These are phyloP conservation scores for Zostera marina DNA, from an alignment of 116 monocot species.

Conservation along the genomic window DNA sequence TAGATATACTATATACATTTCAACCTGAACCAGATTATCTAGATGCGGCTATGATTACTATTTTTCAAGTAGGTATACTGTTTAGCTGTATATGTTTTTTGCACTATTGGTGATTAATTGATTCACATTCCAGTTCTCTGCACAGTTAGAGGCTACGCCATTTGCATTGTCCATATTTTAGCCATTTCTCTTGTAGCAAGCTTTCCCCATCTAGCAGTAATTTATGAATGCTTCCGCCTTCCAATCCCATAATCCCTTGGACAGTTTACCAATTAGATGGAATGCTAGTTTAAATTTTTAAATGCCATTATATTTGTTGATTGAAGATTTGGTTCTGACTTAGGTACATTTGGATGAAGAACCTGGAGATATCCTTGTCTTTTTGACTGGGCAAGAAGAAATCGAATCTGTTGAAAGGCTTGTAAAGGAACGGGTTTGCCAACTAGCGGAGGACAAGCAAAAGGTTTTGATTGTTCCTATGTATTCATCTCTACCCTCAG, in stretches of 20 bases:
- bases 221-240: too few relatives aligned
- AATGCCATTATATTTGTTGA: background rate
- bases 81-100: background rate
- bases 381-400: constrained; percentile 97
- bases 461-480: constrained; percentile 57
- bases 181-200: too few relatives aligned
- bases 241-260: background rate
- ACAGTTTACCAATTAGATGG: too few relatives aligned
- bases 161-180: too few relatives aligned
- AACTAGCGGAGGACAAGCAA: constrained; percentile 47
- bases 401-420: constrained; percentile 91
- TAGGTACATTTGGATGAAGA: constrained; percentile 81
- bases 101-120: background rate
- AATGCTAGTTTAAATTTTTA: too few relatives aligned
- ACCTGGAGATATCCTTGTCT: constrained; percentile 86
- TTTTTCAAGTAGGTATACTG: constrained; percentile 58
- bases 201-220: too few relatives aligned
- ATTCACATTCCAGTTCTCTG: too few relatives aligned
- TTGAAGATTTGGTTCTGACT: constrained; percentile 15
- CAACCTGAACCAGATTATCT: constrained; percentile 67
- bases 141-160: too few relatives aligned
- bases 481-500: constrained; percentile 88
- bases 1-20: constrained; percentile 78
- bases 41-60: constrained; percentile 65
- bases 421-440: constrained; percentile 42